A percentile compares a stretch with the other conserved stretches of the same genome.
Conservation (phyloP, 768 basidiomycete species). For the Mycena haematopus region DNA sequence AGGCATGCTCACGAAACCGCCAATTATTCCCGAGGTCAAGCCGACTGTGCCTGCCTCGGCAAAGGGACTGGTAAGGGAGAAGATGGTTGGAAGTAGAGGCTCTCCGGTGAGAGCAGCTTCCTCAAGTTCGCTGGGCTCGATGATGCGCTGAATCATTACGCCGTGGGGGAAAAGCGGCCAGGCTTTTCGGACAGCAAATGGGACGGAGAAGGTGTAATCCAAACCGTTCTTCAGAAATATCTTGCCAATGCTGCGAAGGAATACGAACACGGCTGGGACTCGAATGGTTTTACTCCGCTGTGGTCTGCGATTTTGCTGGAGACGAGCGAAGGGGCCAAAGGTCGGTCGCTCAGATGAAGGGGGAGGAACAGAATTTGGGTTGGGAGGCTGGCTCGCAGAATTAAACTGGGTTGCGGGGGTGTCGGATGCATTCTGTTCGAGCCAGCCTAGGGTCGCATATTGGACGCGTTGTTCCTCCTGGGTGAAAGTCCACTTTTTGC, state of each 20-base stretch:
- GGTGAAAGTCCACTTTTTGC: conserved; percentile 77
- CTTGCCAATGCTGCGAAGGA: conserved; percentile 75
- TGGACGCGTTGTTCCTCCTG: conserved; percentile 76
- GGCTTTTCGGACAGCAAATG: conserved; percentile 79
- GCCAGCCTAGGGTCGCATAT: conserved; percentile 78
- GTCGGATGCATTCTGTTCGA: conserved; percentile 56
- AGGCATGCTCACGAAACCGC: conserved; percentile 45
- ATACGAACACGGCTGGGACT: conserved; percentile 74
- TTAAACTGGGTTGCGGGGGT: conserved; percentile 36
- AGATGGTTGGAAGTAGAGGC: conserved; percentile 77
- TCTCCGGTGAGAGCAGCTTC: conserved; percentile 74
- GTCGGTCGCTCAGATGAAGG: conserved; percentile 46
- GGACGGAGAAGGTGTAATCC: conserved; percentile 80
- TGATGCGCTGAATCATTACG: conserved; percentile 76
- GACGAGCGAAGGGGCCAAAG: conserved; percentile 60
- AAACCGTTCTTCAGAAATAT: conserved; percentile 74
- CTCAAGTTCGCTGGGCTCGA: conserved; percentile 69
- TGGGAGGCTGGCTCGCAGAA: conserved; percentile 41
- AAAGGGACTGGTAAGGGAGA: conserved; percentile 78
- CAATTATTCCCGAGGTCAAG: conserved; percentile 64
- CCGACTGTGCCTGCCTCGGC: conserved; percentile 78
- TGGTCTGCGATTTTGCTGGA: conserved; percentile 46
- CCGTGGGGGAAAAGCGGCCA: conserved; percentile 84
- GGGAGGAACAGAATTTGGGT: conserved; percentile 35
- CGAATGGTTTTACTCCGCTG: conserved; percentile 45